Base-by-base conservation (phyloP, 2,329 filamentous ascomycete species). In the Fusarium drepaniforme region DNA sequence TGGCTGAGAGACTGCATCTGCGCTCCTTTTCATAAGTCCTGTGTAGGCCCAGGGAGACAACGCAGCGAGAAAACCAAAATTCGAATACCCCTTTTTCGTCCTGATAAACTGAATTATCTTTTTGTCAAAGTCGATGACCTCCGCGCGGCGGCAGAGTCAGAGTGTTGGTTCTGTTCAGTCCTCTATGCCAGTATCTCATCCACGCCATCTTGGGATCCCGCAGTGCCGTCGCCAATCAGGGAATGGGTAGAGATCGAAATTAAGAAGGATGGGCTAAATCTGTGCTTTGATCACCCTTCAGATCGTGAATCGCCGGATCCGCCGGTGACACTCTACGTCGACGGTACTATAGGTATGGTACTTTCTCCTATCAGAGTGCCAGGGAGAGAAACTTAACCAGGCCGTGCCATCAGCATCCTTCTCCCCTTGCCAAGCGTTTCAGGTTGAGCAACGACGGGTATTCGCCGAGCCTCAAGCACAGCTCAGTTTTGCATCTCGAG, bases 231-330 rank as follows among this genome's bases (percentile, higher is more conserved):
- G 11, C n/a, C 5, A 3, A 21, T 11, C 12, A 40, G 18, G 8
- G 9, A 3, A n/a, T 9, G 7, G 8, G 4, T 40, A 40, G 0
- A 18, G 1, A 18, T 40, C 8, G 1, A 5, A 0, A n/a, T 8
- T 4, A 3, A 12, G 8, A 11, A n/a, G 38, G 38, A 42, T n/a
- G 38, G 38, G 9, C 9, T 42, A 42, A n/a, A 11, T n/a, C 4
- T 40, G 13, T 33, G 9, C 30, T 33, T 33, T 30, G 28, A 11
- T 0, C 30, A 33, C 2, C 30, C 28, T 30, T 30, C 28, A 30
- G 28, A 30, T 30, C 28, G 28, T 33, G 30, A 11, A 33, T 33
- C 30, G 30, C 30, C 33, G 33, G 13, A 35, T 15, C 33, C 33
- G 3, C 3, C 6, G n/a, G 12, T 21, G 40, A 44, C 23, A 21